Evolutionary conservation across 2,329 filamentous ascomycete genomes (phyloP).

Genomic region (Fusarium subglutinans): DNA sequence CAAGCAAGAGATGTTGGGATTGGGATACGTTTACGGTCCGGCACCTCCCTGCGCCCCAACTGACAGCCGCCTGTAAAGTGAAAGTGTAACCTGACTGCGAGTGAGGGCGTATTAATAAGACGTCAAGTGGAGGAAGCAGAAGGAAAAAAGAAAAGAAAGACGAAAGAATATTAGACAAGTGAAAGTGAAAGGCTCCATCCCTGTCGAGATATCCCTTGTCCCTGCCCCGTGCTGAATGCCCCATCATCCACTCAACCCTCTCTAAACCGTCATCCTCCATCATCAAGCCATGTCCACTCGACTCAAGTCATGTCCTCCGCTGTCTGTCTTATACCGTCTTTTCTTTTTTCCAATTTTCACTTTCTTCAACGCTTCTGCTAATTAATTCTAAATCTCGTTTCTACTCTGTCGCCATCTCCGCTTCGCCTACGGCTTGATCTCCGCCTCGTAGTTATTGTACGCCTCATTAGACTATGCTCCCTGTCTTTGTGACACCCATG

Average conservation of each 20-base stretch:
- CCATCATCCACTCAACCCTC: slow-evolving; percentile 37
- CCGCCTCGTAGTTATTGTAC: slow-evolving; percentile 19
- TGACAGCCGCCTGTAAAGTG: slow-evolving; percentile 19
- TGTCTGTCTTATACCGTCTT: slow-evolving; percentile 6
- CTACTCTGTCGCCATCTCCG: slow-evolving; percentile 12
- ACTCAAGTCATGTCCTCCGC: not conserved
- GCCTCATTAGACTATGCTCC: slow-evolving; percentile 28
- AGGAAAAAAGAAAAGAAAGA: slow-evolving; percentile 32
- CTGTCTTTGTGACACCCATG: slow-evolving; percentile 30
- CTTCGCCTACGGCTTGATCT: slow-evolving; percentile 8
- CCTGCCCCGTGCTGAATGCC: slow-evolving; percentile 42
- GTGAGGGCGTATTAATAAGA: not conserved
- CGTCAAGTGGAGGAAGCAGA: slow-evolving; percentile 14
- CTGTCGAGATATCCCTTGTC: slow-evolving; percentile 35
- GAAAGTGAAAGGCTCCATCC: slow-evolving; percentile 21
- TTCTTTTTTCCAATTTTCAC: not conserved
- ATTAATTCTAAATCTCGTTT: not conserved
- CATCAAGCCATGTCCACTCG: slow-evolving; percentile 14
- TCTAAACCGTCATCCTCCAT: slow-evolving; percentile 29
- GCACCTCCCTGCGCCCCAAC: slow-evolving; percentile 33
- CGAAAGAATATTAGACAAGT: slow-evolving; percentile 19
- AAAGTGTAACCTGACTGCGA: not conserved
- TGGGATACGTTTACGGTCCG: not conserved
- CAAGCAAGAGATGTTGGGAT: slow-evolving; percentile 5
- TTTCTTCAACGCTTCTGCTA: not conserved